phyloP scores from a whole-genome alignment of 192 early-diverging fungal species.

The Coemansia sp. region DNA sequence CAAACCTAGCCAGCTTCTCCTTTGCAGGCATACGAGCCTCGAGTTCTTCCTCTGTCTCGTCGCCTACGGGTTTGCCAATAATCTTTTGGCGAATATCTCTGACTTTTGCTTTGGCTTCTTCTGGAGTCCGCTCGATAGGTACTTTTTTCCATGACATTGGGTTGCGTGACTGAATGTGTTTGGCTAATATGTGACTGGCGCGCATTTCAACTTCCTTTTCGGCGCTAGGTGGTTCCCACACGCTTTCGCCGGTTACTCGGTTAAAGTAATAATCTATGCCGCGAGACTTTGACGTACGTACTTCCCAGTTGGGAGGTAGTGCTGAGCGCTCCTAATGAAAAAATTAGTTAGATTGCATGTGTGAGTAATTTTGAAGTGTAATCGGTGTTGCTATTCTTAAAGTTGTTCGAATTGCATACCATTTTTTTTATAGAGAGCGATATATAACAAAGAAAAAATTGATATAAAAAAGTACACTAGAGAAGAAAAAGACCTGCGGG shows the following conservation, averaged over 20 bases:
- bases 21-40: conserved; percentile 17
- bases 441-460: background rate
- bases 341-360: background rate
- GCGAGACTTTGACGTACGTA: conserved; percentile 69
- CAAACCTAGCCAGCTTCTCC: conserved; percentile 64
- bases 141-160: conserved; percentile 92
- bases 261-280: conserved; percentile 83
- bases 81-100: conserved; percentile 69
- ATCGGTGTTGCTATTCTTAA: background rate
- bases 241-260: conserved; percentile 68
- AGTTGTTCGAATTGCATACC: background rate
- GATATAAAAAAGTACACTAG: background rate
- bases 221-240: conserved; percentile 73
- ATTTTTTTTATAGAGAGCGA: background rate
- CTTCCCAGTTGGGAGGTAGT: conserved; percentile 70
- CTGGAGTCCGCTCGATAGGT: conserved; percentile 88
- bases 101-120: conserved; percentile 82
- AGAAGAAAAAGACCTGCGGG: background rate
- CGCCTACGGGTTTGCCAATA: conserved; percentile 4
- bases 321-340: conserved; percentile 27
- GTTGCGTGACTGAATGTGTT: conserved; percentile 81
- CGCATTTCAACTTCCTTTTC: conserved; percentile 57
- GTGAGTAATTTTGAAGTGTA: background rate
- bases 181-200: conserved; percentile 91
- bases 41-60: conserved; percentile 10